phyloP scores from a whole-genome alignment of 345 rosid species.

The Lepidium sativum region DNA sequence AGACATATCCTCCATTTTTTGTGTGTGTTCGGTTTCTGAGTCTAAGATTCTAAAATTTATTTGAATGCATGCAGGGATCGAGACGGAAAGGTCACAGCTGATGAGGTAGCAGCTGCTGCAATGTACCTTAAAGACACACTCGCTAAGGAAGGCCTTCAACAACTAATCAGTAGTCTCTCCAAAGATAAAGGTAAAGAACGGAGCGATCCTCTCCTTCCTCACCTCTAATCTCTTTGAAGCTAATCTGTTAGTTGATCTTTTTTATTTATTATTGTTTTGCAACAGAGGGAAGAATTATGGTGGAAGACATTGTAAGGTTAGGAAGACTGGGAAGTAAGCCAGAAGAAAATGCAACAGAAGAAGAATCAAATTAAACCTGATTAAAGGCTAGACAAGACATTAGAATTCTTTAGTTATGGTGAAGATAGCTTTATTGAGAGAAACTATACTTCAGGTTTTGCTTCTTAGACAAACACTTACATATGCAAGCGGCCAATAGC shows the following conservation, averaged over 20 bases:
- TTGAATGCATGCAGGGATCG: constrained; percentile 43
- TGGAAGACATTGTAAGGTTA: constrained; percentile 82
- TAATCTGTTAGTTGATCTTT: background rate
- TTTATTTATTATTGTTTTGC: background rate
- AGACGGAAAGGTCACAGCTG: constrained; percentile 84
- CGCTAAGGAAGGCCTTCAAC: constrained; percentile 68
- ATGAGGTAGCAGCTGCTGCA: constrained; percentile 86
- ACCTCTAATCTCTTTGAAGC: background rate
- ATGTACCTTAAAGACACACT: constrained; percentile 62
- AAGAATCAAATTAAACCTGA: constrained; percentile 20
- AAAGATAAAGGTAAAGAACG: constrained; percentile 60
- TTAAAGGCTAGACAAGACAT: background rate
- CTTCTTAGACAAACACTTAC: background rate
- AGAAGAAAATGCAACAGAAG: constrained; percentile 50
- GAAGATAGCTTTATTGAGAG: constrained; percentile 8
- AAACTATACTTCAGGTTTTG: constrained; percentile 4
- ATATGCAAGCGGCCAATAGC: background rate
- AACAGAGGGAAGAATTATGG: constrained; percentile 88
- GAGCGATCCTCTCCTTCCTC: background rate
- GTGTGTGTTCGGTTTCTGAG: background rate
- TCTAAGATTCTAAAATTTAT: background rate
- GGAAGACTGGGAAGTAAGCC: constrained; percentile 70
- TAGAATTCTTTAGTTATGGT: background rate
- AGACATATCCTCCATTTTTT: background rate
- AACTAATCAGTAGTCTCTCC: constrained; percentile 63